A percentile compares a stretch with the other conserved stretches of the same genome.
Evolutionary conservation across 352 stramenopile species (phyloP).

Genomic region (Phytophthora palmivora): DNA sequence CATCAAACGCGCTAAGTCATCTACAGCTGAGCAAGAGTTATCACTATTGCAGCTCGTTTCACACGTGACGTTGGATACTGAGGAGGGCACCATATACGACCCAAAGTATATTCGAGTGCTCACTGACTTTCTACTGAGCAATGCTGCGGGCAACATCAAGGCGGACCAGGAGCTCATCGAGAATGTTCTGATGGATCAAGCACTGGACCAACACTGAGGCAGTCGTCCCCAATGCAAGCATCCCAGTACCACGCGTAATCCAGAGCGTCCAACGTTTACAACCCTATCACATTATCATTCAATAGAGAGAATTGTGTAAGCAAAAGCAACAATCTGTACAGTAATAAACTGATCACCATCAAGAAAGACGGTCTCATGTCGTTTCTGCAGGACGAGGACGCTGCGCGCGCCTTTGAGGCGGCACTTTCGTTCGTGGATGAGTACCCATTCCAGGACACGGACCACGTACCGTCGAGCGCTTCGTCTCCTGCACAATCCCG

Average conservation of each 20-base stretch:
- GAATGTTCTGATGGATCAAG: constrained; percentile 44
- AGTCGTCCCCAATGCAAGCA: too few species aligned
- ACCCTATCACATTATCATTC: neutral
- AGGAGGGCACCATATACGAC: constrained; percentile 35
- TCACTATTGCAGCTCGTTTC: constrained; percentile 56
- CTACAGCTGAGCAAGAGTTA: constrained; percentile 31
- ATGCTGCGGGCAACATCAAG: constrained; percentile 45
- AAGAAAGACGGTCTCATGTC: constrained; percentile 12
- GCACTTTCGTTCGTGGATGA: constrained; percentile 41
- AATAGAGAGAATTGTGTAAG: neutral
- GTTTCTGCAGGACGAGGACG: constrained; percentile 35
- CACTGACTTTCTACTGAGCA: constrained; percentile 54
- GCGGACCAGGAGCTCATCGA: constrained; percentile 56
- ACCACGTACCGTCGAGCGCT: neutral
- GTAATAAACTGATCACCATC: neutral
- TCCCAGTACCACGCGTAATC: too few species aligned
- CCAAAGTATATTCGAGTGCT: constrained; percentile 43
- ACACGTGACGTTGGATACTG: constrained; percentile 52
- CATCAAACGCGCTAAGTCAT: constrained; percentile 45
- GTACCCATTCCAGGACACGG: constrained; percentile 26
- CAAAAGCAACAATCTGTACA: neutral
- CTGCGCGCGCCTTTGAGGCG: constrained; percentile 33
- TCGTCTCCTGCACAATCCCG: neutral
- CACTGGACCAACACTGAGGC: constrained; percentile 1
- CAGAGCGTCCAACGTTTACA: too few species aligned